These are phyloP conservation scores for Clohesyomyces aquaticus DNA, from an alignment of 495 filamentous ascomycete genomes.

Conservation along the genomic window DNA sequence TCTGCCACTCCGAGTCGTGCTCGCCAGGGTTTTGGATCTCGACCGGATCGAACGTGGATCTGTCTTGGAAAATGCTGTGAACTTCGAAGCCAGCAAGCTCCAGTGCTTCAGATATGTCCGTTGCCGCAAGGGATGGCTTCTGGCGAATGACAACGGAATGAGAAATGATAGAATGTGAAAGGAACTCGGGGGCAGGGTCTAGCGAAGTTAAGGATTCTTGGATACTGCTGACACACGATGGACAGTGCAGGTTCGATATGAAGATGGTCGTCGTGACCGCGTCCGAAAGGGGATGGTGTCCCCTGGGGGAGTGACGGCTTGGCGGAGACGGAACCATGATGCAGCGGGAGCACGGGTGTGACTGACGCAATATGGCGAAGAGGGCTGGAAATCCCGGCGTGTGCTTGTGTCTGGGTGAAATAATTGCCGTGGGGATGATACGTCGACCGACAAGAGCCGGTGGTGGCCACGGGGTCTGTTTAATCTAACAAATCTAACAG, in stretches of 20 bases:
- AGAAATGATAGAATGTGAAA: slow-evolving; percentile 62
- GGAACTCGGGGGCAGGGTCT: slow-evolving; percentile 50
- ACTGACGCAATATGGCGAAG: not conserved
- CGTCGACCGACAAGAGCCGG: slow-evolving; percentile 13
- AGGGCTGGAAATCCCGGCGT: not conserved
- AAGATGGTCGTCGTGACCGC: slow-evolving; percentile 41
- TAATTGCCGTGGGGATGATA: slow-evolving; percentile 22
- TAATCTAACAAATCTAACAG: slow-evolving; percentile 22
- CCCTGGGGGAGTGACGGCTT: slow-evolving; percentile 6
- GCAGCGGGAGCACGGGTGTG: not conserved
- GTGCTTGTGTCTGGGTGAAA: not conserved
- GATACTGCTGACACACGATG: slow-evolving; percentile 62
- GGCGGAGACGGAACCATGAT: not conserved
- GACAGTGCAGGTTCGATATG: slow-evolving; percentile 63
- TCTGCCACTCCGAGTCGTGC: slow-evolving; percentile 32
- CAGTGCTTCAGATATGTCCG: slow-evolving; percentile 37
- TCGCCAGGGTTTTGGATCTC: slow-evolving; percentile 16
- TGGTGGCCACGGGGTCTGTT: slow-evolving; percentile 17
- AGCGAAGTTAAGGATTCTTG: slow-evolving; percentile 52
- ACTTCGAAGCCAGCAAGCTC: slow-evolving; percentile 41
- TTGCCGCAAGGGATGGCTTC: slow-evolving; percentile 25
- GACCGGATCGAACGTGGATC: slow-evolving; percentile 6
- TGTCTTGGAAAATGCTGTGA: slow-evolving; percentile 42
- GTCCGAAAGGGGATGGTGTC: slow-evolving; percentile 6
- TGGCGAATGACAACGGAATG: slow-evolving; percentile 55